These are phyloP conservation scores for Nothophoma quercina DNA, from an alignment of 2,329 filamentous ascomycete species.

Conservation along the genomic window DNA sequence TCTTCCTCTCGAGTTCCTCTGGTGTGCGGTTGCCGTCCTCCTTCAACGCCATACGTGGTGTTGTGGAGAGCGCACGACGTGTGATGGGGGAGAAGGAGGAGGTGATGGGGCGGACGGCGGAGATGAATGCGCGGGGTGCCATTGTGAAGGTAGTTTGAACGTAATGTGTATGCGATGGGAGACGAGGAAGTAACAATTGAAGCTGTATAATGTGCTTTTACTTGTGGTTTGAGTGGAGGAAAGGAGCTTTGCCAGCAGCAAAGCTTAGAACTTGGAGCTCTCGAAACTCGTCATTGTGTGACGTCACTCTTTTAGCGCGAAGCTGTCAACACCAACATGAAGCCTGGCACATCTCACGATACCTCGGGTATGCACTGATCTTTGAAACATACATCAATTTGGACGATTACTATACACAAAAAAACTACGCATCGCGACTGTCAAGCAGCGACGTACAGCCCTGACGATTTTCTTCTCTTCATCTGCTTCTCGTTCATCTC, in stretches of 20 bases:
- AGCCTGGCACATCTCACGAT: slow-evolving; percentile 1
- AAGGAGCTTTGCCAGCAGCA: not conserved
- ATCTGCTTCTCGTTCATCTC: too few species aligned
- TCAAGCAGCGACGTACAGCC: too few species aligned
- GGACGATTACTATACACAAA: too few species aligned
- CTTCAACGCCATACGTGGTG: slow-evolving; percentile 46
- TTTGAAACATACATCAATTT: not conserved
- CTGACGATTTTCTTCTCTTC: too few species aligned
- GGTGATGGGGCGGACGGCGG: slow-evolving; percentile 19
- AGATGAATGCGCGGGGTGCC: slow-evolving; percentile 25
- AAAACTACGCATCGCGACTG: too few species aligned
- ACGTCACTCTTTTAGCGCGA: slow-evolving; percentile 7
- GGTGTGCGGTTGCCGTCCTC: slow-evolving; percentile 51
- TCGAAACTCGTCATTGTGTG: slow-evolving; percentile 10
- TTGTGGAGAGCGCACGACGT: slow-evolving; percentile 41
- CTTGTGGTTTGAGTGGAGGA: not conserved
- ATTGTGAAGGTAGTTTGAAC: slow-evolving; percentile 15
- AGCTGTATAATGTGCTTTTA: not conserved
- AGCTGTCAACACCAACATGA: slow-evolving; percentile 2
- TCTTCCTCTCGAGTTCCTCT: slow-evolving; percentile 52
- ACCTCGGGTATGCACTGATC: not conserved
- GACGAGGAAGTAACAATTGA: not conserved
- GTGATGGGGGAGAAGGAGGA: slow-evolving; percentile 15
- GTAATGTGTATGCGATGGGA: not conserved
- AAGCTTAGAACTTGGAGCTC: slow-evolving; percentile 1